Conservation (phyloP, 2,329 filamentous ascomycete genomes). For the Fusarium sp. region DNA sequence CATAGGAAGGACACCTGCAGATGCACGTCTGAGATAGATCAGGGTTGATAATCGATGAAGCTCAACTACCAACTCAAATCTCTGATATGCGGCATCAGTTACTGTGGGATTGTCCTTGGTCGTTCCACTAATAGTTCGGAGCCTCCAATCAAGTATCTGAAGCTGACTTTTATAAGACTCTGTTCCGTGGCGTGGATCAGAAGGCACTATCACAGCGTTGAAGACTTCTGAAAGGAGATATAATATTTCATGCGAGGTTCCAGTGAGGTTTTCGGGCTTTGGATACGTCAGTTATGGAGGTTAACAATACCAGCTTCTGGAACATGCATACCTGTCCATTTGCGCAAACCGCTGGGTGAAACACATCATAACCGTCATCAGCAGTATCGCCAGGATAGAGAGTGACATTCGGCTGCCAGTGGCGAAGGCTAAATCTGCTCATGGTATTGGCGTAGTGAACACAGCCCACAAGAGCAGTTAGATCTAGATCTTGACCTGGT, state of each 20-base stretch:
- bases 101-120: accelerated
- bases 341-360: slow-evolving; percentile 24
- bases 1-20: slow-evolving; percentile 18
- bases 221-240: slow-evolving; percentile 35
- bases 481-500: slow-evolving; percentile 1
- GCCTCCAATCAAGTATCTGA: slow-evolving; percentile 14
- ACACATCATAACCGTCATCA: neutral
- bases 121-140: neutral
- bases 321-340: neutral
- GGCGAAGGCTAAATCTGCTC: slow-evolving; percentile 33
- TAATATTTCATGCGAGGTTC: slow-evolving; percentile 20
- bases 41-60: slow-evolving; percentile 49
- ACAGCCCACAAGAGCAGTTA: slow-evolving; percentile 31
- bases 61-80: slow-evolving; percentile 18
- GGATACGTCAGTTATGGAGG: accelerated
- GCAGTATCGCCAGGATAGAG: neutral
- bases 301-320: accelerated
- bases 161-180: slow-evolving; percentile 10
- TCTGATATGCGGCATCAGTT: accelerated
- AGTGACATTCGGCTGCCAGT: slow-evolving; percentile 32
- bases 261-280: neutral
- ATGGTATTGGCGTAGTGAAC: slow-evolving; percentile 35
- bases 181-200: neutral
- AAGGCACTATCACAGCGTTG: slow-evolving; percentile 1
- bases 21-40: slow-evolving; percentile 50